A percentile compares a stretch with the other conserved stretches of the same genome.
Evolutionary conservation across 768 basidiomycete species (phyloP).

Genomic region (Suillus placidus): DNA sequence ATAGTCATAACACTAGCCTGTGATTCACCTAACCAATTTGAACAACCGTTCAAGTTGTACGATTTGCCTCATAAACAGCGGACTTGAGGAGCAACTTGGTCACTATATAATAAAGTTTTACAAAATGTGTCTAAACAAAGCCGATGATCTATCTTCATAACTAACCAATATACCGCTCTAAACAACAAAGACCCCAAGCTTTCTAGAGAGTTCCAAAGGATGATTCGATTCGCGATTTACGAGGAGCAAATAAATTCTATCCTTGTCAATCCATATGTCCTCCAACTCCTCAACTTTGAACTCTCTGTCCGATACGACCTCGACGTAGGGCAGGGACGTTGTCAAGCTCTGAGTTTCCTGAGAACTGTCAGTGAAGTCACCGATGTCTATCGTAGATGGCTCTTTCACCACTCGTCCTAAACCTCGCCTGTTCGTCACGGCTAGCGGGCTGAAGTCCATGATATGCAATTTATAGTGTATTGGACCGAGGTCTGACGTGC

Average conservation of each 20-base stretch:
- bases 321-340: neutral
- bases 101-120: too few relatives aligned
- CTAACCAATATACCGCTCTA: neutral
- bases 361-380: too few relatives aligned
- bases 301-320: neutral
- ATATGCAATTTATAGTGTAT: neutral
- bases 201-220: neutral
- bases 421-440: too few relatives aligned
- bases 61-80: too few relatives aligned
- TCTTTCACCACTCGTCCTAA: neutral
- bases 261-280: neutral
- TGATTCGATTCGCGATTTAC: neutral
- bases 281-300: neutral
- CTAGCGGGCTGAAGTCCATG: too few relatives aligned
- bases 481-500: too few relatives aligned
- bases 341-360: neutral
- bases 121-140: too few relatives aligned
- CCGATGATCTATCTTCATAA: too few relatives aligned
- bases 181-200: neutral
- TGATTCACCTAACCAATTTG: too few relatives aligned
- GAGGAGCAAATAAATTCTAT: neutral
- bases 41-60: too few relatives aligned
- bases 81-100: too few relatives aligned
- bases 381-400: neutral
- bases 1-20: too few relatives aligned